Conservation (phyloP, 495 filamentous ascomycete species). For the Penicillium psychrofluorescens region DNA sequence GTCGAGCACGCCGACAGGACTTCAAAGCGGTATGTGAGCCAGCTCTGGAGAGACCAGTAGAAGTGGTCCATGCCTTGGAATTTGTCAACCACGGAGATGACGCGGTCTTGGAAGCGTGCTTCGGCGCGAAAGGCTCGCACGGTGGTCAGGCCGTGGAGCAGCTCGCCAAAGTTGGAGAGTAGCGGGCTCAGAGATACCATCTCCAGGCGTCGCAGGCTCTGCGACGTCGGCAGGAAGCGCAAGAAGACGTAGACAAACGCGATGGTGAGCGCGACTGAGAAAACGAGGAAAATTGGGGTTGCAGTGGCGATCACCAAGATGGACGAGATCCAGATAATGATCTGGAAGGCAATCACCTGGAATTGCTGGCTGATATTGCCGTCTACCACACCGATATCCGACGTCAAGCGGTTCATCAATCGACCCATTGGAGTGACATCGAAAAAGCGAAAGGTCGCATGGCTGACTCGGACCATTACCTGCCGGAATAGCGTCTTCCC, state of each 20-base stretch:
- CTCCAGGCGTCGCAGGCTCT: conserved; percentile 72
- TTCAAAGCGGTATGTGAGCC: conserved; percentile 76
- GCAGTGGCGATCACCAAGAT: conserved; percentile 67
- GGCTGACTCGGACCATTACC: conserved; percentile 60
- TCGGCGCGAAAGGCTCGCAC: conserved; percentile 70
- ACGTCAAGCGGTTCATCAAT: conserved; percentile 80
- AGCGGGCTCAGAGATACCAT: conserved; percentile 78
- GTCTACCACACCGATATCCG: conserved; percentile 77
- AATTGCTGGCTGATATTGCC: conserved; percentile 68
- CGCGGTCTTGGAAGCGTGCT: conserved; percentile 63
- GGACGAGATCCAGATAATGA: conserved; percentile 62
- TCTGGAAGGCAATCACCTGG: conserved; percentile 53
- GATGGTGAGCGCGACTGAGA: conserved; percentile 55
- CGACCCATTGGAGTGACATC: conserved; percentile 78
- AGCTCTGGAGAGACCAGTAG: conserved; percentile 79
- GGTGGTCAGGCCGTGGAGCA: conserved; percentile 72
- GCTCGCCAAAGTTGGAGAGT: conserved; percentile 77
- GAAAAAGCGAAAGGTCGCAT: conserved; percentile 80
- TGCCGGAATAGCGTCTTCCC: conserved; percentile 64
- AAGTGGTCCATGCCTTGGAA: conserved; percentile 93
- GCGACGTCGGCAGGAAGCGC: conserved; percentile 72
- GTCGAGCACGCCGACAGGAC: conserved; percentile 61
- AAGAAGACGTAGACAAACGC: conserved; percentile 62
- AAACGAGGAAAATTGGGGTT: conserved; percentile 66
- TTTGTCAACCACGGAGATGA: conserved; percentile 67